Conservation (phyloP, 148 eudicot genomes). For the Gaultheria prostrata region DNA sequence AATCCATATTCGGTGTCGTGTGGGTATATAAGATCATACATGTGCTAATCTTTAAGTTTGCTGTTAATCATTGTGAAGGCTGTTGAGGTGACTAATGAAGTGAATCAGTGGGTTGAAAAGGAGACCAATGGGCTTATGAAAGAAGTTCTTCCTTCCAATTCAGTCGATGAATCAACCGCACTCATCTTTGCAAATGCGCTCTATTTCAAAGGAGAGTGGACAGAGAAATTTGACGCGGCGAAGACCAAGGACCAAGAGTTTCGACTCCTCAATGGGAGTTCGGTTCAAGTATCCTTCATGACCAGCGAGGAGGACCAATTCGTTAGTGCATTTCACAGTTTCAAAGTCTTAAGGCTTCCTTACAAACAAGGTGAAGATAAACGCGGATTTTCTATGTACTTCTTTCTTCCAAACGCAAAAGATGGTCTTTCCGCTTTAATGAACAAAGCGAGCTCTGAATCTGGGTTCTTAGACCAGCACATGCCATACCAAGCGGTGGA, state of each 20-base stretch:
- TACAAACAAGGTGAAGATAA: conserved; percentile 70
- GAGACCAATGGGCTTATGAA: conserved; percentile 63
- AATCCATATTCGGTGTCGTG: neutral
- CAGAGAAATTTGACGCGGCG: conserved; percentile 57
- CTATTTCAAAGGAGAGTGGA: conserved; percentile 86
- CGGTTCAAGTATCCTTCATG: conserved; percentile 27
- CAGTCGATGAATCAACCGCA: conserved; percentile 56
- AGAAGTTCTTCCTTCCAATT: conserved; percentile 32
- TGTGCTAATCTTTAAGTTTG: conserved; percentile 12
- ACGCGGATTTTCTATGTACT: conserved; percentile 41
- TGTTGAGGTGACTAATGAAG: conserved; percentile 55
- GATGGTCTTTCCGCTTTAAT: conserved; percentile 43
- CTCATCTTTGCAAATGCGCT: conserved; percentile 79
- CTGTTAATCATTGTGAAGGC: conserved; percentile 42
- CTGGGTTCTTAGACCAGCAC: conserved; percentile 55
- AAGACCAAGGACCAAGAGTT: conserved; percentile 57
- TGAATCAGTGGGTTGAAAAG: conserved; percentile 82
- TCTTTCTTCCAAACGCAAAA: too few species aligned
- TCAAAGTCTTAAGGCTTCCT: conserved; percentile 66
- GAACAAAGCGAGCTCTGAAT: conserved; percentile 44
- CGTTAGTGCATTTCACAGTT: conserved; percentile 45
- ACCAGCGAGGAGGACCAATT: conserved; percentile 64
- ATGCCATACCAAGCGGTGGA: conserved; percentile 39
- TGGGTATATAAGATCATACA: neutral
- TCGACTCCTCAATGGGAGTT: conserved; percentile 56